A percentile compares a stretch with the other conserved stretches of the same genome.
Evolutionary conservation across 371 early-diverging fungal genomes (phyloP).

Genomic region (Fennellomyces sp.): DNA sequence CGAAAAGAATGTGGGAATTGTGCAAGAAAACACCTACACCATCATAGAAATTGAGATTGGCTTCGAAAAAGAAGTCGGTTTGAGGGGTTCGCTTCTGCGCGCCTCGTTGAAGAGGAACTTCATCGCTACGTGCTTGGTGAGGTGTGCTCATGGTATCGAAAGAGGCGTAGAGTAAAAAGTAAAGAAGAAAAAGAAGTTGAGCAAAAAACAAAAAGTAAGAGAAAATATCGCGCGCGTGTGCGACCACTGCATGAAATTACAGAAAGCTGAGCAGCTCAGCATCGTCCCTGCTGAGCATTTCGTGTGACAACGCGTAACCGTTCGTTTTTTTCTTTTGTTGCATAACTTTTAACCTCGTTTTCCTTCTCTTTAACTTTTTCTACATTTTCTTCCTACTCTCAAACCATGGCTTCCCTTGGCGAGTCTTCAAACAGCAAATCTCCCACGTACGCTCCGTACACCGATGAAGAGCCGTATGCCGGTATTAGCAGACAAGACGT

Average conservation of each 20-base stretch:
- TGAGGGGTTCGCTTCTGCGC: slow-evolving; percentile 9
- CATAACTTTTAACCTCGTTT: slow-evolving; percentile 9
- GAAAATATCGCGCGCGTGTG: slow-evolving; percentile 1
- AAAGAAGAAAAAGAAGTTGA: slow-evolving; percentile 3
- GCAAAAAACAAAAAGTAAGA: slow-evolving; percentile 14
- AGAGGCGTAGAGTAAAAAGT: neutral
- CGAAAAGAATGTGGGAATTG: neutral
- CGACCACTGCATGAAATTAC: slow-evolving; percentile 5
- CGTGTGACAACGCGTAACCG: slow-evolving; percentile 5
- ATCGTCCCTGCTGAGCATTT: slow-evolving; percentile 12
- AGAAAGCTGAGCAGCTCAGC: slow-evolving; percentile 5
- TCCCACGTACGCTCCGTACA: slow-evolving; percentile 5
- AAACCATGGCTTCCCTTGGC: neutral
- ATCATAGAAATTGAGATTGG: slow-evolving; percentile 29
- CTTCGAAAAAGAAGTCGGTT: slow-evolving; percentile 31
- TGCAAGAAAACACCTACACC: slow-evolving; percentile 27
- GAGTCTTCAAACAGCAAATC: neutral
- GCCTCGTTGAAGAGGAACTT: slow-evolving; percentile 5
- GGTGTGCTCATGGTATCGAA: neutral
- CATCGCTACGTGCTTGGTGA: neutral
- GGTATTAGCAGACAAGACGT: slow-evolving; percentile 33
- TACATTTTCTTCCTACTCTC: slow-evolving; percentile 6
- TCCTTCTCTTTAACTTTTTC: slow-evolving; percentile 9
- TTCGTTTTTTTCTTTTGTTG: neutral
- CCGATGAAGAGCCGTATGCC: slow-evolving; percentile 14